phyloP scores from a whole-genome alignment of 768 basidiomycete genomes.

The Mycena epipterygia region DNA sequence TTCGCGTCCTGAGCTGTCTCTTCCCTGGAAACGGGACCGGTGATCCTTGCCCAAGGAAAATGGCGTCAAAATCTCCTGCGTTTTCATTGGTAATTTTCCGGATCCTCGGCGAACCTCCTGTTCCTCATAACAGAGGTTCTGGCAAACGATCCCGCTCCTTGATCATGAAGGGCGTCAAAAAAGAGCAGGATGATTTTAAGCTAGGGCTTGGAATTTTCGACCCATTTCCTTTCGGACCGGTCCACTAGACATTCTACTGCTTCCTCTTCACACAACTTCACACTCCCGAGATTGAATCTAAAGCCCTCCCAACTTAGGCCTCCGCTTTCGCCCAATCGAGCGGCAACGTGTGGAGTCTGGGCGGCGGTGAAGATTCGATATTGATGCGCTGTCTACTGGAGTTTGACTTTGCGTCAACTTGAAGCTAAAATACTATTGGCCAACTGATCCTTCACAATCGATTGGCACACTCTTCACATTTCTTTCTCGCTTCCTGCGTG shows the following conservation, averaged over 20 bases:
- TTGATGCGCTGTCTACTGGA: slow-evolving; percentile 31
- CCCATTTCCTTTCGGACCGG: not conserved
- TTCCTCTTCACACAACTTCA: slow-evolving; percentile 20
- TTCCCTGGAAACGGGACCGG: no score
- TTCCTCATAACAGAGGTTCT: no score
- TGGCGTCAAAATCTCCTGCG: no score
- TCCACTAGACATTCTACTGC: not conserved
- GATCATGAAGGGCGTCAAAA: no score
- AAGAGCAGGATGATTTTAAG: no score
- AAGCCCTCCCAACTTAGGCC: not conserved
- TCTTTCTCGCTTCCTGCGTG: slow-evolving; percentile 18
- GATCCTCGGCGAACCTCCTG: no score
- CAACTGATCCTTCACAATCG: not conserved
- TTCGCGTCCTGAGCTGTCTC: no score
- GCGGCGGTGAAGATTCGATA: slow-evolving; percentile 11
- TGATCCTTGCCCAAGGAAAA: no score
- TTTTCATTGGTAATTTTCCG: no score
- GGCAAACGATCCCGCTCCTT: not conserved
- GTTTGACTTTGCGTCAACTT: slow-evolving; percentile 18
- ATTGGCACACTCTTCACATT: slow-evolving; percentile 2
- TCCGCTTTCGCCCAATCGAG: not conserved
- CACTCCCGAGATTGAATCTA: not conserved
- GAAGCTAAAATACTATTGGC: slow-evolving; percentile 3
- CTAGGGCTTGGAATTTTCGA: not conserved
- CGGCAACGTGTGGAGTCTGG: not conserved